These are phyloP conservation scores for Petunia axillaris DNA, from an alignment of 257 asterid species.

Conservation along the genomic window DNA sequence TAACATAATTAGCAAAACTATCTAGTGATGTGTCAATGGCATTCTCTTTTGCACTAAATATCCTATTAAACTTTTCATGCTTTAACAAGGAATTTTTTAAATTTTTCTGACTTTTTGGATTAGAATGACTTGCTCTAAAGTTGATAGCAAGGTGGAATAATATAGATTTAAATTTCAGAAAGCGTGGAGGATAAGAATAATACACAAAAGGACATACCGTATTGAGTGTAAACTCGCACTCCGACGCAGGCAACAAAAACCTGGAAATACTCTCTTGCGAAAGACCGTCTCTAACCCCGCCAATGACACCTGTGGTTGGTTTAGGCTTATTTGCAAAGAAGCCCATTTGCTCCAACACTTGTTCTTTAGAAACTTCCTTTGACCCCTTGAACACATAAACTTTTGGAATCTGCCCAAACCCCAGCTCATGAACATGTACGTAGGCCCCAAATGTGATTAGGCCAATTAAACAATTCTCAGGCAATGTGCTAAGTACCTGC, in stretches of 20 bases:
- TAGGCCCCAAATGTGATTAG: conserved; percentile 88
- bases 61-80: not conserved
- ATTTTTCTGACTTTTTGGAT: not conserved
- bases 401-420: conserved; percentile 89
- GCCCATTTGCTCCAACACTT: conserved; percentile 93
- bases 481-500: conserved; percentile 87
- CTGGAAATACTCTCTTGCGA: conserved; percentile 92
- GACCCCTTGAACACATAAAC: conserved; percentile 96
- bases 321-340: conserved; percentile 81
- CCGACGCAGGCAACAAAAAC: conserved; percentile 94
- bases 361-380: conserved; percentile 86
- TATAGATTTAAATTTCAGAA: not conserved
- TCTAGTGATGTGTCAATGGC: not conserved
- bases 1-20: conserved; percentile 31
- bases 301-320: conserved; percentile 85
- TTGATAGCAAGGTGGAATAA: conserved; percentile 7
- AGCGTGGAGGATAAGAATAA: no score
- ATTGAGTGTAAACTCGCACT: conserved; percentile 91
- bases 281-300: conserved; percentile 92
- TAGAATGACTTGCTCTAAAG: not conserved
- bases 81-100: not conserved
- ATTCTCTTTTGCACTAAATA: not conserved
- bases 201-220: conserved; percentile 50
- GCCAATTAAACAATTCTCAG: conserved; percentile 95
- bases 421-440: conserved; percentile 94